phyloP scores from a whole-genome alignment of 257 asterid species.

The Mentha longifolia region DNA sequence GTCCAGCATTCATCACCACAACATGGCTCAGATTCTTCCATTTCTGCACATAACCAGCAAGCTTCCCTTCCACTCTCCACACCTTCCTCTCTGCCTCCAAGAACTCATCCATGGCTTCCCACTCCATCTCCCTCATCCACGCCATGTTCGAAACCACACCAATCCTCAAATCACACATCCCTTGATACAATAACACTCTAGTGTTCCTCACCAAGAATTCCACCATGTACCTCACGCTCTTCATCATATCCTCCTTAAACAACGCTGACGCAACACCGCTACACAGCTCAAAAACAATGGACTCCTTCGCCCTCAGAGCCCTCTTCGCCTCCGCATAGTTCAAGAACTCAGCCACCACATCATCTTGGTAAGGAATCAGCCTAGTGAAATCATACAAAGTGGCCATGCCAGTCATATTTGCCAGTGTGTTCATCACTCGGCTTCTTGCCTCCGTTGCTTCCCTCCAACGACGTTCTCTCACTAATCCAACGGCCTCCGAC shows the following conservation, averaged over 20 bases:
- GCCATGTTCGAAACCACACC: constrained; percentile 75
- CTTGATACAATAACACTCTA: constrained; percentile 72
- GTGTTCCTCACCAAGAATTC: constrained; percentile 65
- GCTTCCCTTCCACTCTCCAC: constrained; percentile 58
- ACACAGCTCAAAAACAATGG: constrained; percentile 50
- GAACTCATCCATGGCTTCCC: constrained; percentile 61
- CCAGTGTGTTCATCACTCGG: constrained; percentile 42
- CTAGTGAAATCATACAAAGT: constrained; percentile 72
- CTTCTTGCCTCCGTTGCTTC: constrained; percentile 63
- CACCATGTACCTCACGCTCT: constrained; percentile 72
- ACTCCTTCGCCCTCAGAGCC: constrained; percentile 60
- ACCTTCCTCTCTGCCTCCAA: constrained; percentile 66
- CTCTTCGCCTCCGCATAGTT: constrained; percentile 54
- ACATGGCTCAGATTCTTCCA: constrained; percentile 64
- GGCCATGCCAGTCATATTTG: constrained; percentile 76
- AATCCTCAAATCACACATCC: constrained; percentile 75
- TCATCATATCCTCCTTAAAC: constrained; percentile 73
- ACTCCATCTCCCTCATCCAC: constrained; percentile 71
- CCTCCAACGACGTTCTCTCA: constrained; percentile 53
- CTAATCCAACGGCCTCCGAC: constrained; percentile 45
- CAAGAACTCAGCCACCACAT: constrained; percentile 55
- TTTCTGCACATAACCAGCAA: constrained; percentile 88
- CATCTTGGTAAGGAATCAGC: constrained; percentile 59
- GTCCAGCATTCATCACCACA: constrained; percentile 77
- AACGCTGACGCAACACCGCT: constrained; percentile 54